Conservation (phyloP, 192 early-diverging fungal genomes). For the Coemansia biformis region DNA sequence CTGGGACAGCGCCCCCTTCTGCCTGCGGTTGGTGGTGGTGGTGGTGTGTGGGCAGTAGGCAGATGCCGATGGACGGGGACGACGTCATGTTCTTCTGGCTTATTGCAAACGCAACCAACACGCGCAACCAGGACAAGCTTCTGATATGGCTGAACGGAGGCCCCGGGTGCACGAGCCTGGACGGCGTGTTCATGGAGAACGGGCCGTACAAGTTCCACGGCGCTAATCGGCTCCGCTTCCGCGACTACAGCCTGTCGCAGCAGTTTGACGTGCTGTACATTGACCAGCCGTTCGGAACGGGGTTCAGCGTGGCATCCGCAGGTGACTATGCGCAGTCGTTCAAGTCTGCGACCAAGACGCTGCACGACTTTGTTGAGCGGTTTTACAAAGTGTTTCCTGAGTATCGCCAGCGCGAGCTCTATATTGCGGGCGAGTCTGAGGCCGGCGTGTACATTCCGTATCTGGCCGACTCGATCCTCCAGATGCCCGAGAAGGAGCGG, state of each 20-base stretch:
- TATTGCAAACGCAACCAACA: slow-evolving; percentile 46
- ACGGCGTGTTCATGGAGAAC: slow-evolving; percentile 66
- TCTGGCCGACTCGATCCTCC: slow-evolving; percentile 55
- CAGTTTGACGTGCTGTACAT: slow-evolving; percentile 53
- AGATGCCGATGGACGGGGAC: slow-evolving; percentile 35
- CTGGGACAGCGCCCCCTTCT: too few species aligned
- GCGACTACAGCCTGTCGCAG: slow-evolving; percentile 39
- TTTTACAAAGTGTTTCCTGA: slow-evolving; percentile 59
- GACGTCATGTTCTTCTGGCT: slow-evolving; percentile 54
- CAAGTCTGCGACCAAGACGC: slow-evolving; percentile 35
- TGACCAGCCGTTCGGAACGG: slow-evolving; percentile 67
- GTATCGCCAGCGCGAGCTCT: slow-evolving; percentile 50
- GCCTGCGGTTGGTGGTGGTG: too few species aligned
- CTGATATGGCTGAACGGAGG: slow-evolving; percentile 67
- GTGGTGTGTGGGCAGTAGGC: slow-evolving; percentile 14
- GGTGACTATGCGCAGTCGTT: slow-evolving; percentile 21
- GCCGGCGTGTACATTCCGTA: slow-evolving; percentile 72
- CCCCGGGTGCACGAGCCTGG: slow-evolving; percentile 57
- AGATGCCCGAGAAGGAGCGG: slow-evolving; percentile 20
- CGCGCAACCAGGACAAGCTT: slow-evolving; percentile 45
- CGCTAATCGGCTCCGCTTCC: slow-evolving; percentile 24
- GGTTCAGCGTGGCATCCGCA: slow-evolving; percentile 38
- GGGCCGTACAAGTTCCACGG: slow-evolving; percentile 53
- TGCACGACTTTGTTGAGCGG: slow-evolving; percentile 53
- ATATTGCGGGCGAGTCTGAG: slow-evolving; percentile 69